These are phyloP conservation scores for Ceriops decandra DNA, from an alignment of 345 rosid species.

Conservation along the genomic window DNA sequence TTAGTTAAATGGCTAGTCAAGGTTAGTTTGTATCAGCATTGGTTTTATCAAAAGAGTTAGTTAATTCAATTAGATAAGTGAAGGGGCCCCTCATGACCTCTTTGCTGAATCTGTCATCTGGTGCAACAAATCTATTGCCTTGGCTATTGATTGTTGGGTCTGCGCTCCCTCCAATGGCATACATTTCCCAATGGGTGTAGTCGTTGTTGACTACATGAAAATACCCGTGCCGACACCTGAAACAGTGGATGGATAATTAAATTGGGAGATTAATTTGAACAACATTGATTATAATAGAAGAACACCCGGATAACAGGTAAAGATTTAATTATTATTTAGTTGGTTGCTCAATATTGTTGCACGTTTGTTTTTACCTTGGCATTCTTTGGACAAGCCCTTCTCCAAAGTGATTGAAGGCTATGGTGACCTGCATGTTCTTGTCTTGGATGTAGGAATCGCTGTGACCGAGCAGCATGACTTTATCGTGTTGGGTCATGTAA, in stretches of 20 bases:
- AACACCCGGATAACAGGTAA: background rate
- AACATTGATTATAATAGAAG: background rate
- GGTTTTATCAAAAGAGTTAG: slow-evolving; percentile 5
- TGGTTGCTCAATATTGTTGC: background rate
- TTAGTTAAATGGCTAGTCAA: too few species aligned
- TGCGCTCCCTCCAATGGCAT: slow-evolving; percentile 35
- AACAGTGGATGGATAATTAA: background rate
- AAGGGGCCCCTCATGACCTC: slow-evolving; percentile 11
- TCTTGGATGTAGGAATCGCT: slow-evolving; percentile 25
- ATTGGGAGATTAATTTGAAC: background rate
- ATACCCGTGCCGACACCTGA: slow-evolving; percentile 30
- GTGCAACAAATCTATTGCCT: slow-evolving; percentile 31
- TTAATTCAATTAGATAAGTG: slow-evolving; percentile 14
- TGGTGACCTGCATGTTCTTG: slow-evolving; percentile 33
- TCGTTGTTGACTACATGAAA: slow-evolving; percentile 35
- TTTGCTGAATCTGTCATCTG: slow-evolving; percentile 21
- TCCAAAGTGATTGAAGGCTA: slow-evolving; percentile 33
- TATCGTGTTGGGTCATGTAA: slow-evolving; percentile 31
- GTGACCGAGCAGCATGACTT: slow-evolving; percentile 30
- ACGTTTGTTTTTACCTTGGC: slow-evolving; percentile 19
- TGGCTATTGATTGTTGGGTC: slow-evolving; percentile 28
- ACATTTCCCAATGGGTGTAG: slow-evolving; percentile 34
- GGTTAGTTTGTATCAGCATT: background rate
- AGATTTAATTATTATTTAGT: too few species aligned
- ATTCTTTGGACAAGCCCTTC: slow-evolving; percentile 32